A percentile compares a stretch with the other conserved stretches of the same genome.
phyloP scores from a whole-genome alignment of 768 basidiomycete species.

The Boletus edulis region DNA sequence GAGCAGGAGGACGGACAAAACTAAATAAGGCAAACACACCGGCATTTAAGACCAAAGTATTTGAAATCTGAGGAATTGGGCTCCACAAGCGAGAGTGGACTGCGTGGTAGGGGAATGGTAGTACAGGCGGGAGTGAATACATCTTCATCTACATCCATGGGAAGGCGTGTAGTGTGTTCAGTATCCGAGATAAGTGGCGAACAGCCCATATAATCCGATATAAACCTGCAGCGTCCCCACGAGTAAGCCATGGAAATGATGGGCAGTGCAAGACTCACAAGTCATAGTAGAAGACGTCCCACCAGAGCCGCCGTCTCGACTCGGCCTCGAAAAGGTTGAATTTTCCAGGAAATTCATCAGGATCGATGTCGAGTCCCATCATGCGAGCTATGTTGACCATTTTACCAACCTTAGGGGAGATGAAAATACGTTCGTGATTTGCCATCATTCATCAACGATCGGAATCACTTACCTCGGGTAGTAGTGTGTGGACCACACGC shows the following conservation, averaged over 20 bases:
- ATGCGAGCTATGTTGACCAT: constrained; percentile 63
- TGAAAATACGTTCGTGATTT: constrained; percentile 7
- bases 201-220: constrained; percentile 65
- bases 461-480: constrained; percentile 28
- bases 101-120: constrained; percentile 39
- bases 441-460: constrained; percentile 27
- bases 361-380: constrained; percentile 62
- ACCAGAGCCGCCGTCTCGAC: constrained; percentile 62
- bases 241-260: constrained; percentile 9
- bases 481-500: constrained; percentile 35
- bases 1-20: background rate
- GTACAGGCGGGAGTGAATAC: constrained; percentile 47
- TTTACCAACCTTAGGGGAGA: constrained; percentile 53
- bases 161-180: constrained; percentile 55
- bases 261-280: constrained; percentile 46
- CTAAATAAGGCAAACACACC: constrained; percentile 37
- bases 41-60: constrained; percentile 58
- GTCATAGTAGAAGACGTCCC: constrained; percentile 79
- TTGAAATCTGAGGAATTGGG: constrained; percentile 36
- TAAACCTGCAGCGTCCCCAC: constrained; percentile 45
- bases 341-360: constrained; percentile 48
- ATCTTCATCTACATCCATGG: constrained; percentile 56
- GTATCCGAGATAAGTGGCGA: constrained; percentile 56
- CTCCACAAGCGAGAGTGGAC: constrained; percentile 22
- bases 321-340: constrained; percentile 52